phyloP scores from a whole-genome alignment of 305 asterid genomes.

The Fraxinus albicans region DNA sequence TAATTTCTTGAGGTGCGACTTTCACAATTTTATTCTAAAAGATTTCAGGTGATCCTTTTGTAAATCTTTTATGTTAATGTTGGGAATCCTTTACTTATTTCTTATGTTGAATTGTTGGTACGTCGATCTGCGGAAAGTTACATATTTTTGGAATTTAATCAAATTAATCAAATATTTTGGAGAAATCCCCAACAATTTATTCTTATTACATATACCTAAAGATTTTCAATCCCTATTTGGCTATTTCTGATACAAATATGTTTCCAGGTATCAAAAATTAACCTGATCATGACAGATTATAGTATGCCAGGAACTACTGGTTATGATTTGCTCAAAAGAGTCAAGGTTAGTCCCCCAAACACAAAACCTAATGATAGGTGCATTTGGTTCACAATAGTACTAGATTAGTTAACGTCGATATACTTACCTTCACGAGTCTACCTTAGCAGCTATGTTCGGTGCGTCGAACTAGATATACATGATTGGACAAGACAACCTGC shows the following conservation, averaged over 20 bases:
- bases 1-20: neutral
- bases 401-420: neutral
- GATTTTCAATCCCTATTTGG: neutral
- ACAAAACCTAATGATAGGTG: neutral
- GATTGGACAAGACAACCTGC: neutral
- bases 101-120: neutral
- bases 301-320: conserved; percentile 68
- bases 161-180: neutral
- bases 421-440: neutral
- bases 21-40: neutral
- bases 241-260: neutral
- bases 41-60: neutral
- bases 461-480: neutral
- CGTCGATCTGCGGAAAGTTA: neutral
- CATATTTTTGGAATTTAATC: neutral
- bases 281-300: conserved; percentile 60
- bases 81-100: neutral
- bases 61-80: neutral
- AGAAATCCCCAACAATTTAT: neutral
- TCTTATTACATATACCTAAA: neutral
- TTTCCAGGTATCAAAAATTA: conserved; percentile 46
- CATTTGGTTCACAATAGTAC: neutral
- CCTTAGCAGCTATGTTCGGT: neutral
- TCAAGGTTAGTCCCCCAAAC: conserved; percentile 40
- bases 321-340: conserved; percentile 56